These are phyloP conservation scores for Penicillium coprophilum DNA, from an alignment of 495 filamentous ascomycete genomes.

Conservation along the genomic window DNA sequence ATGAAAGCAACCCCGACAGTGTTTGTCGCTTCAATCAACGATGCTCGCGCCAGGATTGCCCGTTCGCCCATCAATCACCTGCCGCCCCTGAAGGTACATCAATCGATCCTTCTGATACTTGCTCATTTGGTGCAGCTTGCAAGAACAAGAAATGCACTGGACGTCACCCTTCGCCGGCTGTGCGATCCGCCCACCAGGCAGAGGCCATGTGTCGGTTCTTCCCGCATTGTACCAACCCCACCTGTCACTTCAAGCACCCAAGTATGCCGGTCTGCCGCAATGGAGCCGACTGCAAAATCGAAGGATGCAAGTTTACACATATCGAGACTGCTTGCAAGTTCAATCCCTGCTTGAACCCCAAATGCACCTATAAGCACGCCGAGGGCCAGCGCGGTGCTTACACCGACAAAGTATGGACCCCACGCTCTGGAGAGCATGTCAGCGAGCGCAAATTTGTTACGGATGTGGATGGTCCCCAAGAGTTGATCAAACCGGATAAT, in stretches of 20 bases:
- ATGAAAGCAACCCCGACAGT: constrained; percentile 53
- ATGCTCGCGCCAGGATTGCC: constrained; percentile 87
- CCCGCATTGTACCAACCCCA: constrained; percentile 85
- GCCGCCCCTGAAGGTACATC: constrained; percentile 79
- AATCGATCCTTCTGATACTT: constrained; percentile 76
- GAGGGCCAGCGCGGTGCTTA: constrained; percentile 83
- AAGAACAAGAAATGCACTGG: constrained; percentile 92
- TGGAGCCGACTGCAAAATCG: constrained; percentile 81
- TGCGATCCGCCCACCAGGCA: constrained; percentile 69
- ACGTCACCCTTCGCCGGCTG: constrained; percentile 88
- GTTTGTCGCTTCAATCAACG: constrained; percentile 81
- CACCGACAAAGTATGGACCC: constrained; percentile 88
- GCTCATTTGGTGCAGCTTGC: constrained; percentile 85
- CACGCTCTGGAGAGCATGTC: constrained; percentile 63
- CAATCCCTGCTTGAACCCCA: constrained; percentile 82
- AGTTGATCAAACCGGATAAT: constrained; percentile 72
- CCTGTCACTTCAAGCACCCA: constrained; percentile 85
- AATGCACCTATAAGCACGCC: constrained; percentile 84
- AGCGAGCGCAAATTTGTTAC: constrained; percentile 91
- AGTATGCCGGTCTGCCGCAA: constrained; percentile 83
- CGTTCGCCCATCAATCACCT: constrained; percentile 91
- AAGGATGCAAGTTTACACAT: constrained; percentile 90
- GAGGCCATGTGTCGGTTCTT: constrained; percentile 92
- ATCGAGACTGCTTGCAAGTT: constrained; percentile 80
- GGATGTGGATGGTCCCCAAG: constrained; percentile 65